Base-by-base conservation (phyloP, 805 yeast genomes). In the Ogataea methanolica region DNA sequence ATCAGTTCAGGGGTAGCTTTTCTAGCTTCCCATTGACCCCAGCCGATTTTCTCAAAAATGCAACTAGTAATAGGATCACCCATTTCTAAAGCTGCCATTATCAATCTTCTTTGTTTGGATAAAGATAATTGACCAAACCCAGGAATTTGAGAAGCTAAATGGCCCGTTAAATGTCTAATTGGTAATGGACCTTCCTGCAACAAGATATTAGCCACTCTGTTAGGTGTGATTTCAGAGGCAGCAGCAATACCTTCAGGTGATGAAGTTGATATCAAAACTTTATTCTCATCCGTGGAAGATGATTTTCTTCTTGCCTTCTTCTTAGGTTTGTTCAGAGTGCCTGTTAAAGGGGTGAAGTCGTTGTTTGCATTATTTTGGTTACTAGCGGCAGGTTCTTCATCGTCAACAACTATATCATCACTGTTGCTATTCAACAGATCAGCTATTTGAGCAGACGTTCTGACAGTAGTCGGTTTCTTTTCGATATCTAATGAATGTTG, bases 11-110 rank as follows among this genome's bases (percentile, higher is more conserved):
- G 49, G 2, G 59, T 40, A 6, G 61, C 79, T 42, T 71, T 69
- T 57, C 82, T 76, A 3, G 91, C 95, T 22, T 86, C 86, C 98
- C 98, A 91, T 65, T 91, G 95, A 50, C 98, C 98, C 98, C 98
- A 91, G 21, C 97, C 97, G 33, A 91, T 89, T 68, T 91, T 91
- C 60, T 89, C 96, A 68, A 91, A 91, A 15, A 85, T 79, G 39
- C 86, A 83, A 48, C 76, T 75, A 47, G 79, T 83, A 38, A 65
- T 71, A 1, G 73, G 55, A 58, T 82, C 88, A 9, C 87, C 85
- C 53, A 79, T 77, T 57, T 89, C 96, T 68, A 91, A 76, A 36
- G 91, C 94, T 14, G 90, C 82, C 84, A 91, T 91, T 31, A 91
- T 91, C 48, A 91, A 75, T 50, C 97, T 74, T 61, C 97, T 77